phyloP scores from a whole-genome alignment of 2,329 filamentous ascomycete genomes.

The Aspergillus tamarii region DNA sequence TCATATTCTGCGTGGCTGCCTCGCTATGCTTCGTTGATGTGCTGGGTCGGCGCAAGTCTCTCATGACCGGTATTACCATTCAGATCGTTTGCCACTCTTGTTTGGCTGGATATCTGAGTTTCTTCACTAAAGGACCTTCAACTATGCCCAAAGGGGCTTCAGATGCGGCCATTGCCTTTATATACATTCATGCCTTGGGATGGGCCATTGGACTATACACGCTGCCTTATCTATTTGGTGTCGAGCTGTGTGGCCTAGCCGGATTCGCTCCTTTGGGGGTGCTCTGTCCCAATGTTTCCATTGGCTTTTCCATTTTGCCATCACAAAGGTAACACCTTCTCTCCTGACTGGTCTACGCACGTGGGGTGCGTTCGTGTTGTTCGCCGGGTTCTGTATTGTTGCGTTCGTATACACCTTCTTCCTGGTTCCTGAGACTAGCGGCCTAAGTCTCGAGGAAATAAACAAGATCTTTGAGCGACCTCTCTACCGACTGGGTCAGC shows the following conservation, averaged over 20 bases:
- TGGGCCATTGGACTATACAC: slow-evolving; percentile 41
- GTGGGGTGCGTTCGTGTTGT: too few species aligned
- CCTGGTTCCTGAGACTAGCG: too few species aligned
- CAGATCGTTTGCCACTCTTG: slow-evolving; percentile 50
- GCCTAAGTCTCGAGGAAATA: too few species aligned
- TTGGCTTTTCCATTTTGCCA: slow-evolving; percentile 48
- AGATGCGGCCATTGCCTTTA: slow-evolving; percentile 46
- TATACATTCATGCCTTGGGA: slow-evolving; percentile 51
- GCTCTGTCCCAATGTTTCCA: slow-evolving; percentile 45
- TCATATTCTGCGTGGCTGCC: slow-evolving; percentile 46
- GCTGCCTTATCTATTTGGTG: slow-evolving; percentile 50
- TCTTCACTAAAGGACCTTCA: too few species aligned
- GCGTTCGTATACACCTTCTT: too few species aligned
- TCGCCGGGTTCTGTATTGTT: too few species aligned
- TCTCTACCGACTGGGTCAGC: too few species aligned
- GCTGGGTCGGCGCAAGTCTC: slow-evolving; percentile 43
- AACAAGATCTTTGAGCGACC: too few species aligned
- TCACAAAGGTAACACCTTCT: slow-evolving; percentile 41
- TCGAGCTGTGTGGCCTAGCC: slow-evolving; percentile 51
- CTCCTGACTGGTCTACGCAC: slow-evolving; percentile 18
- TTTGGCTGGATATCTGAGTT: too few species aligned
- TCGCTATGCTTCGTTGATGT: slow-evolving; percentile 51
- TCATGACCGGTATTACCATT: slow-evolving; percentile 40
- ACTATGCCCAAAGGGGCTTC: slow-evolving; percentile 24
- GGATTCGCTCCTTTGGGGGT: slow-evolving; percentile 48